Evolutionary conservation across 768 basidiomycete genomes (phyloP), one percentile per base, ranked within the genome.

Genomic region (Tylopilus subfusipes): DNA sequence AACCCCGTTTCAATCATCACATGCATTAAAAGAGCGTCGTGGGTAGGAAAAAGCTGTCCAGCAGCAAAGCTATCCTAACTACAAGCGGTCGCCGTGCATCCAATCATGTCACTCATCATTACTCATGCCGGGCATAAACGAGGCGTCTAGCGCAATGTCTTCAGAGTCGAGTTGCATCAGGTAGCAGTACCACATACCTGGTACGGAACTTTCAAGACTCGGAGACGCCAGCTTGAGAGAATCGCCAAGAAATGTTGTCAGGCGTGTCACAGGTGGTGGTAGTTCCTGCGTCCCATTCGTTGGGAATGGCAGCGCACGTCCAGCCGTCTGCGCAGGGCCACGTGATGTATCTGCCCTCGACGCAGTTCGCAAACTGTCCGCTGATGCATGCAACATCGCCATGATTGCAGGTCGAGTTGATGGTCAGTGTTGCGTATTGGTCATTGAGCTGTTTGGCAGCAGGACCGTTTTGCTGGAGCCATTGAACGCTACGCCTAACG

Each of bases 391-490:
- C 65, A 22, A 53, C 1, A 1, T 66, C 39, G 3, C 59, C 65
- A 13, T 57, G 43, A 8, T 39, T 53, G 48, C 65, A 66, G 18
- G 62, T 16, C 21, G 62, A 66, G 54, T 22, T 53, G 18, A 46
- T 29, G n/a, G 54, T 58, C 38, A 66, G 42, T 4, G 57, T 12
- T 0, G 33, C 36, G 19, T 66, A 66, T 31, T 66, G 57, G 33
- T 63, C 57, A 24, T 66, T 66, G n/a, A 66, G 51, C 21, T 56
- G 59, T n/a, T 64, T 54, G 13, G 65, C 60, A 43, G 62, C 65
- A 21, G 57, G 62, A 18, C 62, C 64, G 1, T 66, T 66, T n/a
- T 66, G 54, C 46, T 66, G 62, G 25, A 66, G 54, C 45, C 40
- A 63, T 8, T 24, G 42, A 22, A 46, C 2, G 40, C 51, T 55